Conservation (phyloP, 2,329 filamentous ascomycete genomes). For the Colletotrichum lindemuthianum region DNA sequence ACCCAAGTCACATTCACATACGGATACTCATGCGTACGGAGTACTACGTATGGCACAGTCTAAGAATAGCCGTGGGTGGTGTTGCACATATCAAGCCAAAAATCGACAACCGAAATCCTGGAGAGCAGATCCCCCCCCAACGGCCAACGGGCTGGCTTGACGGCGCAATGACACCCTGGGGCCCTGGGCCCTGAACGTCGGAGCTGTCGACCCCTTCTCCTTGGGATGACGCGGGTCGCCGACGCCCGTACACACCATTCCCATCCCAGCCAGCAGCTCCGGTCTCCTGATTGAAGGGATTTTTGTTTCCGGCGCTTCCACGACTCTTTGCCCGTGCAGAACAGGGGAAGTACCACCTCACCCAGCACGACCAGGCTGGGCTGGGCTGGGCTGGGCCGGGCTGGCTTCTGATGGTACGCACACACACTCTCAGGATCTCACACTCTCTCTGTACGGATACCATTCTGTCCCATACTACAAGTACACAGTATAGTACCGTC, state of each 20-base stretch:
- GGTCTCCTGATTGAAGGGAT: conserved; percentile 37
- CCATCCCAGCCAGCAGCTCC: conserved; percentile 14
- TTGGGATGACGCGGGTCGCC: conserved; percentile 23
- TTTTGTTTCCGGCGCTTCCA: conserved; percentile 36
- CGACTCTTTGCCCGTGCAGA: not conserved
- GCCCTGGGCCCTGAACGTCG: conserved; percentile 30
- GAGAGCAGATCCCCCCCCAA: conserved; percentile 36
- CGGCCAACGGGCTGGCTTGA: conserved; percentile 21
- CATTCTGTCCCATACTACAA: too few species aligned
- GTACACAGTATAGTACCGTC: too few species aligned
- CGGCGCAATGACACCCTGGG: conserved; percentile 32
- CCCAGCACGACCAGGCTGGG: too few species aligned
- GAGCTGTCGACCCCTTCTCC: conserved; percentile 18
- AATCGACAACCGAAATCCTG: conserved; percentile 35
- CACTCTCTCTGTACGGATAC: too few species aligned
- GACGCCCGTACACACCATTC: conserved; percentile 30
- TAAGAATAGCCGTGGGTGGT: conserved; percentile 31
- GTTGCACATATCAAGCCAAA: conserved; percentile 25
- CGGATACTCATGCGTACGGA: not conserved
- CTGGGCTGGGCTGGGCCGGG: too few species aligned
- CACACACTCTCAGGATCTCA: too few species aligned
- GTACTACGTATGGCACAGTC: too few species aligned
- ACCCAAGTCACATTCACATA: not conserved
- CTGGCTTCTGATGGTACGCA: too few species aligned
- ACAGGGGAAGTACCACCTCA: too few species aligned